phyloP scores from a whole-genome alignment of 495 filamentous ascomycete genomes.

The Annulohypoxylon maeteangense region DNA sequence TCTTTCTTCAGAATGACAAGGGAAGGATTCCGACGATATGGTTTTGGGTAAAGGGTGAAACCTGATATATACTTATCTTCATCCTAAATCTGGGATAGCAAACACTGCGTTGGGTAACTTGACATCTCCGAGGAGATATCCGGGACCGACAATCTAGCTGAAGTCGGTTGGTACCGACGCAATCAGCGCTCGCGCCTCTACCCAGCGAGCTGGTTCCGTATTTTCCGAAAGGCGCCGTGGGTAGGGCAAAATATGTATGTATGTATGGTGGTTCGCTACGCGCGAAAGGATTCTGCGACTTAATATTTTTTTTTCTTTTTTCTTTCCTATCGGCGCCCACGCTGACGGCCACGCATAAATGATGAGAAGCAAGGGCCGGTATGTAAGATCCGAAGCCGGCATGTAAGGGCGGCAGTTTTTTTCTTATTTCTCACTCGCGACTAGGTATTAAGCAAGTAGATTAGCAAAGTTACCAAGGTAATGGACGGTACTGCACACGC shows the following conservation, averaged over 20 bases:
- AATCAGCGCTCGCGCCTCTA: constrained; percentile 32
- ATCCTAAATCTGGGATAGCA: constrained; percentile 18
- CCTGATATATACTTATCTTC: not conserved
- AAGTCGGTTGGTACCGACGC: constrained; percentile 38
- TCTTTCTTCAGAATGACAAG: not conserved
- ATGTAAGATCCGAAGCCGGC: constrained; percentile 24
- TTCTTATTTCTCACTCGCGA: not conserved
- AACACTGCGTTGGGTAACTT: constrained; percentile 10
- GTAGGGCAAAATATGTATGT: constrained; percentile 12
- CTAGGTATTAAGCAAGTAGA: not conserved
- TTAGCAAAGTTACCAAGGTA: too few relatives aligned
- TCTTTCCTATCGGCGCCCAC: not conserved
- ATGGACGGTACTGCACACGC: not conserved
- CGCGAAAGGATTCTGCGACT: constrained; percentile 5
- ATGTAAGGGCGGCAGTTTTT: constrained; percentile 13
- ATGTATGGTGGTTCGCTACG: not conserved
- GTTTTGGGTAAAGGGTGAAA: constrained; percentile 21
- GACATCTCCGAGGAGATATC: constrained; percentile 12
- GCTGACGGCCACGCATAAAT: not conserved
- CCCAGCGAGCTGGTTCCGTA: constrained; percentile 36
- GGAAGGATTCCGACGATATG: constrained; percentile 8
- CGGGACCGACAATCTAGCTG: constrained; percentile 33
- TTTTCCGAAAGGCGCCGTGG: constrained; percentile 21
- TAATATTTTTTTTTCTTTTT: not conserved
- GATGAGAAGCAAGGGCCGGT: not conserved